A percentile compares a stretch with the other conserved stretches of the same genome.
Evolutionary conservation across 306 rosid genomes (phyloP).

Genomic region (Citrullus mucosospermus): DNA sequence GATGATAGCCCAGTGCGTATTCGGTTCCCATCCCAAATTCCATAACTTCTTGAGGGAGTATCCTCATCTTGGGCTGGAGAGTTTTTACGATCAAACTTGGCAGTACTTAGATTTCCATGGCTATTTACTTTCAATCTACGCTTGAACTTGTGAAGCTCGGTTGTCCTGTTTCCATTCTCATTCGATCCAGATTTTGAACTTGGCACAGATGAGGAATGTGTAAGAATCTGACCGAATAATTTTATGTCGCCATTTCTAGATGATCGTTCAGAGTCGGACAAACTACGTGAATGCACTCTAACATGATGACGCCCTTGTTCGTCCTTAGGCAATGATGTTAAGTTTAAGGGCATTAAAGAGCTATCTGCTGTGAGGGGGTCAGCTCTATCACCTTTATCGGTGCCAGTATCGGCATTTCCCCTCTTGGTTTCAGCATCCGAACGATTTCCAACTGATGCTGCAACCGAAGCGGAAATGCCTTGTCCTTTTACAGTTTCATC

Average conservation of each 20-base stretch:
- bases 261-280: slow-evolving; percentile 43
- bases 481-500: slow-evolving; percentile 19
- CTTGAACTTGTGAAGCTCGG: slow-evolving; percentile 27
- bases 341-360: background rate
- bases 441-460: slow-evolving; percentile 7
- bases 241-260: slow-evolving; percentile 77
- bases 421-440: background rate
- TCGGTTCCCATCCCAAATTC: slow-evolving; percentile 63
- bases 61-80: slow-evolving; percentile 41
- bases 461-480: slow-evolving; percentile 16
- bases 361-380: background rate
- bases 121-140: slow-evolving; percentile 18
- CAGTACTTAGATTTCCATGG: slow-evolving; percentile 38
- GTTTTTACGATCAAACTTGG: slow-evolving; percentile 32
- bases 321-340: slow-evolving; percentile 10
- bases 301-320: slow-evolving; percentile 21
- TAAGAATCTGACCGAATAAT: slow-evolving; percentile 75
- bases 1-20: slow-evolving; percentile 45
- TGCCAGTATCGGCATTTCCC: background rate
- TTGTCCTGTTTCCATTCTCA: slow-evolving; percentile 34
- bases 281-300: slow-evolving; percentile 21
- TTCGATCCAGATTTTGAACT: slow-evolving; percentile 24
- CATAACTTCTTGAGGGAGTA: slow-evolving; percentile 42
- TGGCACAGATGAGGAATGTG: slow-evolving; percentile 39
- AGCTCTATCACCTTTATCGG: background rate